Conservation (phyloP, 2,329 filamentous ascomycete species). For the Cercospora sesami region DNA sequence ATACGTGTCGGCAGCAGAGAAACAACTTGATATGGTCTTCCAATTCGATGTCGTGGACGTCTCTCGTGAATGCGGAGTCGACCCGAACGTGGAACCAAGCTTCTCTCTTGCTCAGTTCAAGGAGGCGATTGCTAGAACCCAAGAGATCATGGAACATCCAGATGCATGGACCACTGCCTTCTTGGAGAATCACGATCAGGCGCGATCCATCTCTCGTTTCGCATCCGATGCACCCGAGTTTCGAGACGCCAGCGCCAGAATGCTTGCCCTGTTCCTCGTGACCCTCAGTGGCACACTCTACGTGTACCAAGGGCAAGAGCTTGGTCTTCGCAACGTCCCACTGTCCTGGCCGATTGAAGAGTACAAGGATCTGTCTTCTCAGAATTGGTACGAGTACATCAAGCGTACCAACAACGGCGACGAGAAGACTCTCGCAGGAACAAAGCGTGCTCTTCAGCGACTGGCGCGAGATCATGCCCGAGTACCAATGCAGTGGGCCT, state of each 20-base stretch:
- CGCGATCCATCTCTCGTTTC: conserved; percentile 58
- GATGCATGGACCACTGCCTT: conserved; percentile 65
- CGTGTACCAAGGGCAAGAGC: conserved; percentile 66
- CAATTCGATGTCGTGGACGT: conserved; percentile 32
- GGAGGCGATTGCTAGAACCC: not conserved
- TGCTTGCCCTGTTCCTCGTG: conserved; percentile 44
- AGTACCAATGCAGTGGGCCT: conserved; percentile 67
- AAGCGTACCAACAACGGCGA: conserved; percentile 41
- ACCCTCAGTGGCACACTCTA: conserved; percentile 52
- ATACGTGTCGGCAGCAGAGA: conserved; percentile 53
- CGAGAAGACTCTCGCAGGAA: not conserved
- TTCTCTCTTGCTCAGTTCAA: conserved; percentile 13
- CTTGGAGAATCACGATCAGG: conserved; percentile 66
- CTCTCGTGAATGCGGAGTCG: not conserved
- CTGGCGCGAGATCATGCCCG: conserved; percentile 50
- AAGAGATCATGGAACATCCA: conserved; percentile 40
- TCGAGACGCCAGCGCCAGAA: conserved; percentile 55
- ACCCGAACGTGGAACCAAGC: conserved; percentile 6
- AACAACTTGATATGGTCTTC: conserved; percentile 69
- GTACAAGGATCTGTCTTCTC: conserved; percentile 50
- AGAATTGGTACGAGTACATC: conserved; percentile 52
- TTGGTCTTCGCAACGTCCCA: conserved; percentile 57
- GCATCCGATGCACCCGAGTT: conserved; percentile 51
- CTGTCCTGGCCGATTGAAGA: conserved; percentile 32
- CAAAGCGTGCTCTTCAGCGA: conserved; percentile 3